Evolutionary conservation across 2,329 filamentous ascomycete genomes (phyloP).

Genomic region (Tympanopsis confertula): DNA sequence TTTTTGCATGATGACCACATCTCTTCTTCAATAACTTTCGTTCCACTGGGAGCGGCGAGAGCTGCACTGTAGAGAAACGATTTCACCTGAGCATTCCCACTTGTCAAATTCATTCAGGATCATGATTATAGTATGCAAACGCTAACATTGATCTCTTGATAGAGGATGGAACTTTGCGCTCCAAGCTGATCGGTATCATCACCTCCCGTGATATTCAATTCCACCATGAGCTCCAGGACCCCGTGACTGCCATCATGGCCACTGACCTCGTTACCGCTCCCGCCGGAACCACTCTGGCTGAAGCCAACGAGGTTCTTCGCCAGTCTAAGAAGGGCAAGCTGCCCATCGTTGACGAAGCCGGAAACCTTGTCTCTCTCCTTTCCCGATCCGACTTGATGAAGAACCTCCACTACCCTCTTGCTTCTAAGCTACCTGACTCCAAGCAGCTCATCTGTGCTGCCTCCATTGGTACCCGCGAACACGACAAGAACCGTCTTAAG

Average conservation of each 20-base stretch:
- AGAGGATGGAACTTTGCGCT: slow-evolving; percentile 89
- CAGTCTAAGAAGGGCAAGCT: slow-evolving; percentile 98
- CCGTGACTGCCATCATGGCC: slow-evolving; percentile 86
- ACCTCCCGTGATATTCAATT: slow-evolving; percentile 98
- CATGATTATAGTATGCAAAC: slow-evolving; percentile 3
- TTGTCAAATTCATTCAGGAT: slow-evolving; percentile 7
- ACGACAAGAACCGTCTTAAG: slow-evolving; percentile 77
- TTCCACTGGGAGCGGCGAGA: slow-evolving; percentile 90
- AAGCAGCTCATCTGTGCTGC: slow-evolving; percentile 96
- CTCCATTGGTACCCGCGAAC: slow-evolving; percentile 85
- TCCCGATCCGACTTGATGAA: slow-evolving; percentile 94
- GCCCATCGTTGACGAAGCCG: slow-evolving; percentile 73
- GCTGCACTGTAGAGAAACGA: slow-evolving; percentile 5
- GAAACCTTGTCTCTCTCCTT: slow-evolving; percentile 84
- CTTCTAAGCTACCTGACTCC: slow-evolving; percentile 89
- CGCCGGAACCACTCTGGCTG: slow-evolving; percentile 68
- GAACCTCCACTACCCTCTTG: slow-evolving; percentile 92
- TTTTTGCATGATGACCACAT: slow-evolving; percentile 50
- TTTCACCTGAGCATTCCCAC: slow-evolving; percentile 13
- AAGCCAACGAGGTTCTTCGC: slow-evolving; percentile 87
- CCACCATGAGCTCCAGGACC: slow-evolving; percentile 60
- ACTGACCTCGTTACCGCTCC: slow-evolving; percentile 84
- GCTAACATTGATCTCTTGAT: slow-evolving; percentile 8
- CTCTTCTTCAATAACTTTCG: slow-evolving; percentile 92
- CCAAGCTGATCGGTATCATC: slow-evolving; percentile 92